Base-by-base conservation (phyloP, 2,329 filamentous ascomycete genomes). In the Alternaria alternata region DNA sequence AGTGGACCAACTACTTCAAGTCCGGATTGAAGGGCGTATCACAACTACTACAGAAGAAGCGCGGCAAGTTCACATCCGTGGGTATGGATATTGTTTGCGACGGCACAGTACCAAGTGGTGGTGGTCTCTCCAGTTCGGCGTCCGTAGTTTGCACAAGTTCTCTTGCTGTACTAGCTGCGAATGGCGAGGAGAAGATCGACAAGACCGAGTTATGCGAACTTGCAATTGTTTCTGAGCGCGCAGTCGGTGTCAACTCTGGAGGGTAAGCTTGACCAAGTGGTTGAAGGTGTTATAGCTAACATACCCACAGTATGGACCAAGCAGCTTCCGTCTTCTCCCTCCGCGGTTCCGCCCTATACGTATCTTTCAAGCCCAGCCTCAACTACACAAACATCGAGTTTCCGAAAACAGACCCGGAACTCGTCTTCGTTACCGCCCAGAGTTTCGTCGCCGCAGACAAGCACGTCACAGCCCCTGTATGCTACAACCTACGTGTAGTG, bases 1-100 rank as follows among this genome's bases (percentile, higher is more conserved):
- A 97, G 81, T 99, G 95, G 95, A 91, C 93, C 59, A 99, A 98
- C 78, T 99, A 99, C 84, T 98, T 99, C 87, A 96, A 95, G 82
- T 92, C 93, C 54, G 95, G 95, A 0, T 83, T 98, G 51, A 84
- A 88, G 36, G 95, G 94, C 30, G 94, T 94, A 1, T 81, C 97
- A 57, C 87, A 91, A 70, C 84, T 96, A 60, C 82, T 99, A 65
- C 85, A 88, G 51, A 81, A 84, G 75, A 87, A 89, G 79, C 90
- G 90, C 30, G 86, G 87, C 34, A 81, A 83, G 9, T 91, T 93
- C 74, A 84, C 83, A 43, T 90, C 92, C 3, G 85, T 86, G 49
- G 91, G 91, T 71, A 93, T 99, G 89, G 88, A 96, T 68, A 87
- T 98, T 53, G 82, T 98, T 54, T 90, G 97, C 76, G 92, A 98